Evolutionary conservation across 192 early-diverging fungal genomes (phyloP).

Genomic region (Coemansia sp.): DNA sequence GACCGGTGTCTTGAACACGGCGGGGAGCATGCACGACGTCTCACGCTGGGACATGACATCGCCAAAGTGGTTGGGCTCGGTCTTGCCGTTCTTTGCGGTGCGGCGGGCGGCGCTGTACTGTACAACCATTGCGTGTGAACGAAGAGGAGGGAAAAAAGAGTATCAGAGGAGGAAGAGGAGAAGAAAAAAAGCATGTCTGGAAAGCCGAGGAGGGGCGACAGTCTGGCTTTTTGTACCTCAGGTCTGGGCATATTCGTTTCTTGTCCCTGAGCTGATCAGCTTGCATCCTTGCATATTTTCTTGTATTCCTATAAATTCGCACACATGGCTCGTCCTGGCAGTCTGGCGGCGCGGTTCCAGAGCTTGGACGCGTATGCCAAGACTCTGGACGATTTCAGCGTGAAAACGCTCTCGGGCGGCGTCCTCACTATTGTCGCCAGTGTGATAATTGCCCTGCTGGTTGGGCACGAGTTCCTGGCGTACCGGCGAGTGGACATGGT

Average conservation of each 20-base stretch:
- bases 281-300: no score
- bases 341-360: conserved; percentile 44
- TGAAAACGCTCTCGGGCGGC: conserved; percentile 77
- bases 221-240: no score
- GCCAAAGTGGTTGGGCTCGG: conserved; percentile 51
- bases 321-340: conserved; percentile 6
- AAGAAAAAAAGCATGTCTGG: not conserved
- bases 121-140: conserved; percentile 28
- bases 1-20: conserved; percentile 39
- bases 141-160: not conserved
- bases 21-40: conserved; percentile 51
- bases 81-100: conserved; percentile 20
- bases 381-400: conserved; percentile 90
- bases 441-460: conserved; percentile 69
- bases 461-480: conserved; percentile 79
- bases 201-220: not conserved
- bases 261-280: no score
- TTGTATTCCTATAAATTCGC: not conserved
- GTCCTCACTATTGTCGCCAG: conserved; percentile 79
- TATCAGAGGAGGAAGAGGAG: not conserved
- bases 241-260: no score
- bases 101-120: conserved; percentile 31
- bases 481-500: conserved; percentile 66
- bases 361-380: conserved; percentile 91
- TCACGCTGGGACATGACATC: conserved; percentile 53